These are phyloP conservation scores for Usnea hakonensis DNA, from an alignment of 495 filamentous ascomycete species.

Conservation along the genomic window DNA sequence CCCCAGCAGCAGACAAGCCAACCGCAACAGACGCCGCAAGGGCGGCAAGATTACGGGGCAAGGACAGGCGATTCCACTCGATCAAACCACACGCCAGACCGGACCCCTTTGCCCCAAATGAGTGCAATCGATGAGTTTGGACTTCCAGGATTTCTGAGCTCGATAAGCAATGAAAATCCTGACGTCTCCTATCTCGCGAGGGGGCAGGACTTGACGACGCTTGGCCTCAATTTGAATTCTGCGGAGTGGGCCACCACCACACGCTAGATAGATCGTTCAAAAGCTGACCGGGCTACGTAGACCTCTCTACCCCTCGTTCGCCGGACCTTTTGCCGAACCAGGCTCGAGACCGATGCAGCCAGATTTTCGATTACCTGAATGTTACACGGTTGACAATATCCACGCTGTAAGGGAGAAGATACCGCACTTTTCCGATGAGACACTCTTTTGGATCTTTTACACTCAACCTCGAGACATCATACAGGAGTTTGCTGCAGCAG, in stretches of 20 bases:
- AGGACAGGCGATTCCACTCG: constrained; percentile 36
- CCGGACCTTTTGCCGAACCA: constrained; percentile 61
- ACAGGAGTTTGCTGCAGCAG: constrained; percentile 75
- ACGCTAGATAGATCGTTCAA: constrained; percentile 10
- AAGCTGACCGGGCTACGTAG: constrained; percentile 26
- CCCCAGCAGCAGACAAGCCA: constrained; percentile 29
- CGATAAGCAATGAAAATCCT: constrained; percentile 70
- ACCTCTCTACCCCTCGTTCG: constrained; percentile 57
- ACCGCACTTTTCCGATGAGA: constrained; percentile 78
- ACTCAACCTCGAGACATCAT: constrained; percentile 74
- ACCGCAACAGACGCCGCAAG: constrained; percentile 11
- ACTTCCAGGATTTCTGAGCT: constrained; percentile 65
- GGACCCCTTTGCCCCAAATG: constrained; percentile 58
- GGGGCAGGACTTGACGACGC: constrained; percentile 67
- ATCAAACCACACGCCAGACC: constrained; percentile 37
- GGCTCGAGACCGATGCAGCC: constrained; percentile 66
- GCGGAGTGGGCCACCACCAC: constrained; percentile 52
- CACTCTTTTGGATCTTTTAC: constrained; percentile 92
- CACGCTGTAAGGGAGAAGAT: constrained; percentile 72
- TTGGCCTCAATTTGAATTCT: constrained; percentile 74
- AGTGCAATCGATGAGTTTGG: constrained; percentile 72
- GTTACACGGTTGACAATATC: constrained; percentile 82
- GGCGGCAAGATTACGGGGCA: constrained; percentile 21
- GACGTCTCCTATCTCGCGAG: constrained; percentile 67
- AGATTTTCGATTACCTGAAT: constrained; percentile 69